Conservation (phyloP, 2,329 filamentous ascomycete genomes). For the Diaporthe vexans region DNA sequence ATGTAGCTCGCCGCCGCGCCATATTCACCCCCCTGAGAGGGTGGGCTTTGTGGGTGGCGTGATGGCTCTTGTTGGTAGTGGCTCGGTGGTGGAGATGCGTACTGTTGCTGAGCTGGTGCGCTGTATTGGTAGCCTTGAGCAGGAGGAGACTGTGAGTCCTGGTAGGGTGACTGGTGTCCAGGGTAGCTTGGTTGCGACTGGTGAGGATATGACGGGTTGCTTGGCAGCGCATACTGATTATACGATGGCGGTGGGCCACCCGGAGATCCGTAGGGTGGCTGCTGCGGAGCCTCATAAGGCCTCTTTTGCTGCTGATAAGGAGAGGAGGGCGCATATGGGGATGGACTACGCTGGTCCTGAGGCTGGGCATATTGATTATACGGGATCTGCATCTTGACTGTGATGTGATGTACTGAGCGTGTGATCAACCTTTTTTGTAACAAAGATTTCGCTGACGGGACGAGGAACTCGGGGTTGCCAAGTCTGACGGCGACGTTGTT, state of each 20-base stretch:
- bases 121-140: background rate
- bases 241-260: constrained; percentile 19
- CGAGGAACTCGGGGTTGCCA: too few species aligned
- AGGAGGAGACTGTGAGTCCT: background rate
- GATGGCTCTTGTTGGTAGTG: constrained; percentile 32
- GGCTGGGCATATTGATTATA: constrained; percentile 29
- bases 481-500: background rate
- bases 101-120: constrained; percentile 20
- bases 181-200: constrained; percentile 21
- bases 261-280: constrained; percentile 1
- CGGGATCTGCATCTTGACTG: constrained; percentile 31
- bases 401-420: too few species aligned
- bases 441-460: too few species aligned
- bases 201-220: constrained; percentile 20
- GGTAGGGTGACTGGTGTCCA: background rate
- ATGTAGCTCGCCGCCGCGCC: constrained; percentile 23
- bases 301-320: constrained; percentile 26
- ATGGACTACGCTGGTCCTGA: constrained; percentile 8
- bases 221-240: constrained; percentile 30
- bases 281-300: constrained; percentile 1
- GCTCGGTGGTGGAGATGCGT: constrained; percentile 1
- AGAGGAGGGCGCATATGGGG: constrained; percentile 27
- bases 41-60: constrained; percentile 1
- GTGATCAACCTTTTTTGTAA: too few species aligned
- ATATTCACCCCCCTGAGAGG: background rate